Conservation (phyloP, 176 grass and related monocot species). For the Raddia distichophylla region DNA sequence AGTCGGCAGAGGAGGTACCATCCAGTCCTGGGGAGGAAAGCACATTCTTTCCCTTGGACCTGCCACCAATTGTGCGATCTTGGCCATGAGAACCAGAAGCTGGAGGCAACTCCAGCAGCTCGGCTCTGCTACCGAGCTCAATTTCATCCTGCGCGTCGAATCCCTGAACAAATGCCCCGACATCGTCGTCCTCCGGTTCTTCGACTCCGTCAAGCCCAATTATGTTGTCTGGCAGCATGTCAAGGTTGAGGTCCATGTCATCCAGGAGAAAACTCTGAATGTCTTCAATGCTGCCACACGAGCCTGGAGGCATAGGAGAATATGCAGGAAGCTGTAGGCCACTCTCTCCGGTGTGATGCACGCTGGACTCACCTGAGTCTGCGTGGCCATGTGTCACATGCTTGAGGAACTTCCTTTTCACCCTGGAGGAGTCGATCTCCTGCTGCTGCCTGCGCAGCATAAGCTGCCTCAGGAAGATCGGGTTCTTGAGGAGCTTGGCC, state of each 20-base stretch:
- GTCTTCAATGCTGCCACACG: constrained; percentile 19
- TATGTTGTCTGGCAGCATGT: constrained; percentile 32
- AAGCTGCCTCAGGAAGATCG: constrained; percentile 59
- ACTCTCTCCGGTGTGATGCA: constrained; percentile 27
- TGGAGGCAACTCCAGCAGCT: constrained; percentile 32
- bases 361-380: constrained; percentile 54
- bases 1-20: constrained; percentile 33
- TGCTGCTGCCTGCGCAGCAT: constrained; percentile 59
- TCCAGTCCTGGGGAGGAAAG: constrained; percentile 33
- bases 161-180: constrained; percentile 41
- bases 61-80: constrained; percentile 33
- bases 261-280: constrained; percentile 50
- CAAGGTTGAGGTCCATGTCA: constrained; percentile 39
- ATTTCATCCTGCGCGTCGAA: constrained; percentile 41
- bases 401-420: constrained; percentile 75
- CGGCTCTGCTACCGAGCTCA: constrained; percentile 16
- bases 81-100: constrained; percentile 27
- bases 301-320: constrained; percentile 10
- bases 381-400: constrained; percentile 41
- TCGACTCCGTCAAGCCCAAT: constrained; percentile 28
- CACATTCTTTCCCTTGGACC: constrained; percentile 49
- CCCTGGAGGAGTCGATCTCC: constrained; percentile 41
- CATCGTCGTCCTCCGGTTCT: constrained; percentile 3
- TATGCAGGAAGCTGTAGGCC: constrained; percentile 27
- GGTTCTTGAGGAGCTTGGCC: constrained; percentile 73